Percentiles rank a stretch among this genome's conserved stretches.
These are phyloP conservation scores for Gymnopilus dilepis DNA, from an alignment of 768 basidiomycete genomes.

Conservation along the genomic window DNA sequence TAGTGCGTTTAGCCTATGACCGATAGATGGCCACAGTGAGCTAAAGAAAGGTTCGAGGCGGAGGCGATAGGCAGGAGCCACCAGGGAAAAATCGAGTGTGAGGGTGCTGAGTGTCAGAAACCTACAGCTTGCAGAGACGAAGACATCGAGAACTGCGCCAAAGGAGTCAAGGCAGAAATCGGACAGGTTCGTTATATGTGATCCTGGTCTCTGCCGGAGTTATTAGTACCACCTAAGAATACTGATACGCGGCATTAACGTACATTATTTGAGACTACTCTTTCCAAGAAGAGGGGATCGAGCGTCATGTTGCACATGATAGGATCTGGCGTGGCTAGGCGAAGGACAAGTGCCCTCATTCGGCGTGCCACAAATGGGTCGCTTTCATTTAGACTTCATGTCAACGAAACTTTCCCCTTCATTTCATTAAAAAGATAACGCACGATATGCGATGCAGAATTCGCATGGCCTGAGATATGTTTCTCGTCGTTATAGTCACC, in stretches of 20 bases:
- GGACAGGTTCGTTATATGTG: conserved; percentile 3
- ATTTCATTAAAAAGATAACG: not conserved
- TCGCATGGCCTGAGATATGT: conserved; percentile 2
- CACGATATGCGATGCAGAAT: conserved; percentile 20
- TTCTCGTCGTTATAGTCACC: conserved; percentile 13
- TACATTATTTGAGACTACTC: not conserved
- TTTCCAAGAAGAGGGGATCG: not conserved
- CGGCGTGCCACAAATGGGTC: conserved; percentile 18
- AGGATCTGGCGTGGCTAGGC: not conserved
- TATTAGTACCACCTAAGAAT: conserved; percentile 2
- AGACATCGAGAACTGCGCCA: conserved; percentile 30
- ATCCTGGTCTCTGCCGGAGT: not conserved
- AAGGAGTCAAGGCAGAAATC: conserved; percentile 21
- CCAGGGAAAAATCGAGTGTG: conserved; percentile 43
- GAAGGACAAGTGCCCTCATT: conserved; percentile 9
- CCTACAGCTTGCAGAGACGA: conserved; percentile 36
- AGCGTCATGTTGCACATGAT: not conserved
- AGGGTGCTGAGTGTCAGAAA: conserved; percentile 39
- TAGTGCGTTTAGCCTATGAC: conserved; percentile 37
- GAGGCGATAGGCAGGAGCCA: conserved; percentile 33
- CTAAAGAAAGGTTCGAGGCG: conserved; percentile 31
- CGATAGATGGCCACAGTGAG: conserved; percentile 45
- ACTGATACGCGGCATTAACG: not conserved
- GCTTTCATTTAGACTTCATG: conserved; percentile 9
- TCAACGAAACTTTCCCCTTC: conserved; percentile 1